Evolutionary conservation across 2,329 filamentous ascomycete genomes (phyloP), one percentile per base, ranked within the genome.

Genomic region (Penicillium sp.): DNA sequence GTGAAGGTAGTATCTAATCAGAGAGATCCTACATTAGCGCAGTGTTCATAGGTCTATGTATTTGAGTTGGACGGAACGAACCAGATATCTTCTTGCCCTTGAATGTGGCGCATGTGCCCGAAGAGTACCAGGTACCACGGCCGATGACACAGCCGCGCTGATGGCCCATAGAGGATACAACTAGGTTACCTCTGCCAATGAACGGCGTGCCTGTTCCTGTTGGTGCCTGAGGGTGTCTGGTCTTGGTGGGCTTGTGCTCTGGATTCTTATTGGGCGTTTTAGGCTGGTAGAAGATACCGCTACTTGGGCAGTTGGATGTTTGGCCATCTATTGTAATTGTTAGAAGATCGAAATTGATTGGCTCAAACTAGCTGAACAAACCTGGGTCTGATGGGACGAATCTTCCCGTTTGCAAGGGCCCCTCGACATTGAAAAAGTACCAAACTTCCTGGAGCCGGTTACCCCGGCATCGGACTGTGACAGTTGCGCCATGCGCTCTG

Each of bases 81-180:
- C 76, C 75, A 46, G 72, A 68, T 2, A 64, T 50, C 48, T 71
- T 71, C 49, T 71, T 67, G 1, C 67, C 58, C 26, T 64, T 69
- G 65, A 78, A 90, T 0, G 85, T 89, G 0, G 89, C 90, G 70
- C 89, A 91, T 0, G 88, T 89, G 2, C 89, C 88, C 1, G 81
- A 83, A 0, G 83, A 82, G 70, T 89, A 91, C 90, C 89, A 92
- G 0, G 84, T 86, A 0, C 90, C 90, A 9, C 77, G 81, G 59
- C 84, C 84, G 71, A 91, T 91, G 61, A 91, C 82, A 67, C 88
- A 91, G n/a, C 90, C 89, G 7, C 74, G 69, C 46, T 64, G 65
- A 44, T 73, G 71, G 50, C 74, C 72, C 30, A 68, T 60, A 0
- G 69, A 75, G 13, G 70, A 72, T 3, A 89, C 87, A 58, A 88